Percentiles rank a stretch among this genome's conserved stretches.
phyloP scores from a whole-genome alignment of 306 rosid genomes.

The Sesbania bispinosa region DNA sequence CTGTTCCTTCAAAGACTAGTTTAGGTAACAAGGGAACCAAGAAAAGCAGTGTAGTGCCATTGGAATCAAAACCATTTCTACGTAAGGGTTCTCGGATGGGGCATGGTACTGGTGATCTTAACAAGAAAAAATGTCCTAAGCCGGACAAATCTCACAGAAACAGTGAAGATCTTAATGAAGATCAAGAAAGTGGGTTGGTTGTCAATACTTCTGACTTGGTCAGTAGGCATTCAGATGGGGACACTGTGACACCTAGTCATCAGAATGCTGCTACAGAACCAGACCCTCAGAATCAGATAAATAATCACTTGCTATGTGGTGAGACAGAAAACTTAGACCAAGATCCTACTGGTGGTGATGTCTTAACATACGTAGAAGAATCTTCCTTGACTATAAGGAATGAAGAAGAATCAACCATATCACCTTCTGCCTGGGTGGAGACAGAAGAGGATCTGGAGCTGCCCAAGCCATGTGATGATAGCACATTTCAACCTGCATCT shows the following conservation, averaged over 20 bases:
- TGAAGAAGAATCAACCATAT: slow-evolving; percentile 76
- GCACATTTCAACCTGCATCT: slow-evolving; percentile 46
- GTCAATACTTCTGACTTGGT: slow-evolving; percentile 48
- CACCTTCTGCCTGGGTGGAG: slow-evolving; percentile 88
- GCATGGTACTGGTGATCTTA: slow-evolving; percentile 43
- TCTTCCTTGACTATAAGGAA: slow-evolving; percentile 42
- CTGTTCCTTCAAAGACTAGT: slow-evolving; percentile 55
- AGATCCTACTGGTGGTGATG: slow-evolving; percentile 37
- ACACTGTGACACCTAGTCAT: slow-evolving; percentile 30
- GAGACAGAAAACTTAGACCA: slow-evolving; percentile 46
- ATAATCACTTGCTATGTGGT: slow-evolving; percentile 37
- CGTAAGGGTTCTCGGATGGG: slow-evolving; percentile 75
- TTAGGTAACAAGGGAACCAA: slow-evolving; percentile 60
- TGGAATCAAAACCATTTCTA: slow-evolving; percentile 87
- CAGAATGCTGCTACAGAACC: slow-evolving; percentile 45
- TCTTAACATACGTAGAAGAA: slow-evolving; percentile 43
- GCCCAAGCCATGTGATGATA: slow-evolving; percentile 43
- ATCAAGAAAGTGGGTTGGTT: slow-evolving; percentile 48
- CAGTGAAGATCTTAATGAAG: slow-evolving; percentile 41
- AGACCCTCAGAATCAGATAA: slow-evolving; percentile 43
- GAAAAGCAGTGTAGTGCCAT: slow-evolving; percentile 92
- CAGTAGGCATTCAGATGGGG: slow-evolving; percentile 53
- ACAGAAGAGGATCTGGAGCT: slow-evolving; percentile 71
- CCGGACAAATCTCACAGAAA: slow-evolving; percentile 44
- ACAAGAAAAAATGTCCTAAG: slow-evolving; percentile 54